Conservation (phyloP, 495 filamentous ascomycete species). For the Aspergillus bertholletiae region DNA sequence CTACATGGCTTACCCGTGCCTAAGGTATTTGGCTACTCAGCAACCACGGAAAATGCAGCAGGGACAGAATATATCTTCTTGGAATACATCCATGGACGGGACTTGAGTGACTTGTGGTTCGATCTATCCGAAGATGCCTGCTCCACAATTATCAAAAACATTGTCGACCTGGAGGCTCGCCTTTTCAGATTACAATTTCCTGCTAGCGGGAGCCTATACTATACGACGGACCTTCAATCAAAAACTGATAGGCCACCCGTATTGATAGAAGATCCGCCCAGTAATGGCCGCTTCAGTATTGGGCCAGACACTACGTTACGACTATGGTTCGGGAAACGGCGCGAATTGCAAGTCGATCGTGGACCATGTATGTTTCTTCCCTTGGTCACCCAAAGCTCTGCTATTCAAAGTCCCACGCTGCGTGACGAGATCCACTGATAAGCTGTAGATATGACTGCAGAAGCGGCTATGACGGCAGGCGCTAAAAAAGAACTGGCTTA, state of each 20-base stretch:
- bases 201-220: slow-evolving; percentile 18
- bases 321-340: slow-evolving; percentile 18
- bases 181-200: slow-evolving; percentile 12
- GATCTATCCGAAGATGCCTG: slow-evolving; percentile 7
- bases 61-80: slow-evolving; percentile 19
- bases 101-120: slow-evolving; percentile 18
- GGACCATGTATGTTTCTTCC: slow-evolving; percentile 15
- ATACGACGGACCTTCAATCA: not conserved
- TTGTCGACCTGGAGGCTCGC: slow-evolving; percentile 14
- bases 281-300: slow-evolving; percentile 13
- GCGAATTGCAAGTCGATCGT: slow-evolving; percentile 10
- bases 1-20: slow-evolving; percentile 22
- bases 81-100: slow-evolving; percentile 2
- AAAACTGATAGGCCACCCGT: not conserved
- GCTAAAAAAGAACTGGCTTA: slow-evolving; percentile 19
- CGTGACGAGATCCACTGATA: not conserved
- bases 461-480: slow-evolving; percentile 9
- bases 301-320: slow-evolving; percentile 17
- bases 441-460: slow-evolving; percentile 5
- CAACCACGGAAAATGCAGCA: slow-evolving; percentile 4
- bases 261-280: not conserved
- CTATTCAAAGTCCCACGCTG: not conserved
- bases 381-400: not conserved
- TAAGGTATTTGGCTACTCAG: slow-evolving; percentile 10
- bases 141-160: slow-evolving; percentile 1